A percentile compares a stretch with the other conserved stretches of the same genome.
Conservation (phyloP, 2,329 filamentous ascomycete genomes). For the Alternaria sp. region DNA sequence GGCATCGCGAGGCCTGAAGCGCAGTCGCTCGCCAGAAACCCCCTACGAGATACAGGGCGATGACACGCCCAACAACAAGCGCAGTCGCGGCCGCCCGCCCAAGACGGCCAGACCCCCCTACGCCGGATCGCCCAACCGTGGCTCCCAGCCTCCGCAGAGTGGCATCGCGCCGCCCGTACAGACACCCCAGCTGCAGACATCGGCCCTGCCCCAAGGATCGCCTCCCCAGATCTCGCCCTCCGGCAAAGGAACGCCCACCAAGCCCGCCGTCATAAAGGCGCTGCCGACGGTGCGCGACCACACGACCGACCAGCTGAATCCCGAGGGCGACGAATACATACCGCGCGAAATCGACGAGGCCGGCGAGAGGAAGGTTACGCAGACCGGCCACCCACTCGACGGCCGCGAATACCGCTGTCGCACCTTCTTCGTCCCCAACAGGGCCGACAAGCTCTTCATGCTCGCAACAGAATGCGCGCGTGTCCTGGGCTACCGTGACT, state of each 20-base stretch:
- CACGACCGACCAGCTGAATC: slow-evolving; percentile 91
- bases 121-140: slow-evolving; percentile 62
- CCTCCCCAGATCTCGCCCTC: slow-evolving; percentile 69
- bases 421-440: slow-evolving; percentile 89
- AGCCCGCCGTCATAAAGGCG: slow-evolving; percentile 83
- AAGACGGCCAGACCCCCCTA: slow-evolving; percentile 56
- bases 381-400: slow-evolving; percentile 80
- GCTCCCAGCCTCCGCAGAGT: slow-evolving; percentile 55
- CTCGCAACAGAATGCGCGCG: slow-evolving; percentile 95
- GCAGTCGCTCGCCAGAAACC: slow-evolving; percentile 51
- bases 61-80: slow-evolving; percentile 20
- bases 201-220: slow-evolving; percentile 57
- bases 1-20: slow-evolving; percentile 46
- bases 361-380: slow-evolving; percentile 91
- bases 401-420: slow-evolving; percentile 88
- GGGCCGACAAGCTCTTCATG: slow-evolving; percentile 97
- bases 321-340: slow-evolving; percentile 91
- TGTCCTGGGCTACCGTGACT: slow-evolving; percentile 92
- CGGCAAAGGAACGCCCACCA: slow-evolving; percentile 76
- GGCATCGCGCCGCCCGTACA: slow-evolving; percentile 58
- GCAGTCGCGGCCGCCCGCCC: slow-evolving; percentile 63
- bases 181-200: slow-evolving; percentile 62
- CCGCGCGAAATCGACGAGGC: slow-evolving; percentile 91
- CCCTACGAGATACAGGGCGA: slow-evolving; percentile 45
- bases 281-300: slow-evolving; percentile 95